Percentiles rank a stretch among this genome's conserved stretches.
These are phyloP conservation scores for Seiridium cupressi DNA, from an alignment of 2,329 filamentous ascomycete genomes.

Conservation along the genomic window DNA sequence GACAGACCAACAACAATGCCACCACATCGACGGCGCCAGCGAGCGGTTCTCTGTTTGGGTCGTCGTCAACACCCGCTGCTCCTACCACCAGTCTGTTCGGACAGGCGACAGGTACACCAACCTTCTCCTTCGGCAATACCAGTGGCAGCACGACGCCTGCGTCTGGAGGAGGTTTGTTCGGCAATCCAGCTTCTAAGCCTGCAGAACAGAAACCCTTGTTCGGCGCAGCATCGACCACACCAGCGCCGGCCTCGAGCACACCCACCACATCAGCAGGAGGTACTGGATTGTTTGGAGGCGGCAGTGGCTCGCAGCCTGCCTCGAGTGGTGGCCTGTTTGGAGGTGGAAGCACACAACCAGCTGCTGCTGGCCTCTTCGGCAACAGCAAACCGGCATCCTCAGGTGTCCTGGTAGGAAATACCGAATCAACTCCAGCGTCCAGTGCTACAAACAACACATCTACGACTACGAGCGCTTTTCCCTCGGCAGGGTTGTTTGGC, in stretches of 20 bases:
- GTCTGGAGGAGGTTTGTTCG: slow-evolving; percentile 29
- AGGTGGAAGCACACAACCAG: slow-evolving; percentile 12
- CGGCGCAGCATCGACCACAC: slow-evolving; percentile 18
- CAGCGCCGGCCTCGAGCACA: slow-evolving; percentile 20
- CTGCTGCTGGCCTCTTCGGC: slow-evolving; percentile 28
- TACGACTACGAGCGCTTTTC: slow-evolving; percentile 15
- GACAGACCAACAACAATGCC: slow-evolving; percentile 28
- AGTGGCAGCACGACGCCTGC: slow-evolving; percentile 16
- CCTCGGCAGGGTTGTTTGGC: slow-evolving; percentile 26
- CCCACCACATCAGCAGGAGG: slow-evolving; percentile 19
- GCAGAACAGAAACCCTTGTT: slow-evolving; percentile 29
- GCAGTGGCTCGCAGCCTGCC: slow-evolving; percentile 12
- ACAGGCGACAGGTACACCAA: slow-evolving; percentile 22
- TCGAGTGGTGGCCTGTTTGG: slow-evolving; percentile 23
- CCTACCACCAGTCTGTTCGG: slow-evolving; percentile 29
- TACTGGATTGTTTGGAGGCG: slow-evolving; percentile 26
- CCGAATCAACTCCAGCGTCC: slow-evolving; percentile 21
- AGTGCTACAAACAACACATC: slow-evolving; percentile 21
- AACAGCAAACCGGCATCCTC: slow-evolving; percentile 7
- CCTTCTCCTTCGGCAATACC: slow-evolving; percentile 40
- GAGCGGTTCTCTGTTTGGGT: slow-evolving; percentile 39
- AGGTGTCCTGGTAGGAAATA: neutral
- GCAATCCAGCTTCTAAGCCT: slow-evolving; percentile 26
- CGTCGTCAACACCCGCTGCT: slow-evolving; percentile 22
- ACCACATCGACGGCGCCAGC: slow-evolving; percentile 37